phyloP scores from a whole-genome alignment of 768 basidiomycete genomes.

The Naematelia aurantialba region DNA sequence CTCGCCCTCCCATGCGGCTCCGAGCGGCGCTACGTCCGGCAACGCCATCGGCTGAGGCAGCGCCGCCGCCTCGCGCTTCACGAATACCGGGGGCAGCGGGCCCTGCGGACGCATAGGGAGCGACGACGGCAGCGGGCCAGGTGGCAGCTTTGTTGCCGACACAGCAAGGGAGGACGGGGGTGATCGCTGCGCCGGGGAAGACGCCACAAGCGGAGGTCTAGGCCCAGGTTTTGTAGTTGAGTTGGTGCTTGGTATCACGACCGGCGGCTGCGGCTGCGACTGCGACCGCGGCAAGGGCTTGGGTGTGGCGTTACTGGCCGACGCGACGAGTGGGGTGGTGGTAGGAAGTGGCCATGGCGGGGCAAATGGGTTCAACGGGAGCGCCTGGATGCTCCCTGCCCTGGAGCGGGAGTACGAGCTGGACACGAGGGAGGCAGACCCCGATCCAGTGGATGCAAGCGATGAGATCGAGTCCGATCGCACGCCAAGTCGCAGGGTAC shows the following conservation, averaged over 20 bases:
- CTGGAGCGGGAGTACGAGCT: not conserved
- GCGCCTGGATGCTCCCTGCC: not conserved
- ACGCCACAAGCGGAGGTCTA: not conserved
- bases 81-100: constrained; percentile 32
- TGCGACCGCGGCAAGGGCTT: no score
- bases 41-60: constrained; percentile 41
- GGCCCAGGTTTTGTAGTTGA: no score
- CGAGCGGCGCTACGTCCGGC: constrained; percentile 30
- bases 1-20: constrained; percentile 34
- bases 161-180: not conserved
- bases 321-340: constrained; percentile 4
- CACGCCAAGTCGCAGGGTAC: constrained; percentile 3
- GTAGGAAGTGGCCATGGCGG: constrained; percentile 9
- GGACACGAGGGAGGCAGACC: no score
- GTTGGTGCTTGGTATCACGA: no score
- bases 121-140: no score
- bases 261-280: no score
- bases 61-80: constrained; percentile 34
- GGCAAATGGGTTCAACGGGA: constrained; percentile 9
- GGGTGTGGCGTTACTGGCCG: not conserved
- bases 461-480: constrained; percentile 5
- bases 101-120: constrained; percentile 26
- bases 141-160: not conserved
- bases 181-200: not conserved
- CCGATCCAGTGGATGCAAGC: constrained; percentile 9